Percentiles rank a stretch among this genome's conserved stretches.
Evolutionary conservation across 1,284 basidiomycete species (phyloP).

Genomic region (Cerrena zonata): DNA sequence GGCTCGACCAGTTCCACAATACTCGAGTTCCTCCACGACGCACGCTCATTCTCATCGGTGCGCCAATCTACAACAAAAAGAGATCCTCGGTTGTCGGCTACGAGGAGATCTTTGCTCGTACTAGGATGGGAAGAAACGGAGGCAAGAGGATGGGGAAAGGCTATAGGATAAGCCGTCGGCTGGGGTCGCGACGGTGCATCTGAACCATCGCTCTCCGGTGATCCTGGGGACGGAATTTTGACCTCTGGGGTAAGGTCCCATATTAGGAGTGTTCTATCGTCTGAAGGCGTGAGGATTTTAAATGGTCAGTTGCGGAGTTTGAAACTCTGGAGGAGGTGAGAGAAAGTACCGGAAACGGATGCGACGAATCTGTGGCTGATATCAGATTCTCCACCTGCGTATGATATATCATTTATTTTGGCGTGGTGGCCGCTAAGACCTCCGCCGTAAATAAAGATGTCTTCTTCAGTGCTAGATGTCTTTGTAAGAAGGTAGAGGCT

Average conservation of each 20-base stretch:
- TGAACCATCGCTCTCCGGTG: conserved; percentile 20
- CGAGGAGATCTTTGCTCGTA: conserved; percentile 69
- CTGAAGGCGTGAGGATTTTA: conserved; percentile 30
- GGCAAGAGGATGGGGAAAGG: conserved; percentile 63
- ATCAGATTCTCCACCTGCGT: conserved; percentile 63
- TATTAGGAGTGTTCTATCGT: conserved; percentile 76
- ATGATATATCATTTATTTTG: conserved; percentile 67
- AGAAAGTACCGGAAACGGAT: conserved; percentile 65
- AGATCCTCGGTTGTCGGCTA: conserved; percentile 66
- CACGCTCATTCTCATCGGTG: conserved; percentile 51
- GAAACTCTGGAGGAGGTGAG: not conserved
- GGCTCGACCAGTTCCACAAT: conserved; percentile 70
- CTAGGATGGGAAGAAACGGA: conserved; percentile 65
- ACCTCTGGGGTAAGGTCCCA: conserved; percentile 68
- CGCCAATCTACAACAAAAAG: conserved; percentile 76
- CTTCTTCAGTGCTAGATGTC: conserved; percentile 41
- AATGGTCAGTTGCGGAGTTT: not conserved
- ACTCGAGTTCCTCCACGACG: conserved; percentile 53
- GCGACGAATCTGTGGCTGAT: conserved; percentile 69
- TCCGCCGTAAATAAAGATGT: conserved; percentile 65
- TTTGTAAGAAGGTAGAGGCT: conserved; percentile 65
- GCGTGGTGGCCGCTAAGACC: conserved; percentile 73
- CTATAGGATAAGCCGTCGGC: conserved; percentile 69
- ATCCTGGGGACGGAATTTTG: conserved; percentile 34
- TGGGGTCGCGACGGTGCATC: conserved; percentile 38